These are phyloP conservation scores for Aspergillus cavernicola DNA, from an alignment of 495 filamentous ascomycete species.

Conservation along the genomic window DNA sequence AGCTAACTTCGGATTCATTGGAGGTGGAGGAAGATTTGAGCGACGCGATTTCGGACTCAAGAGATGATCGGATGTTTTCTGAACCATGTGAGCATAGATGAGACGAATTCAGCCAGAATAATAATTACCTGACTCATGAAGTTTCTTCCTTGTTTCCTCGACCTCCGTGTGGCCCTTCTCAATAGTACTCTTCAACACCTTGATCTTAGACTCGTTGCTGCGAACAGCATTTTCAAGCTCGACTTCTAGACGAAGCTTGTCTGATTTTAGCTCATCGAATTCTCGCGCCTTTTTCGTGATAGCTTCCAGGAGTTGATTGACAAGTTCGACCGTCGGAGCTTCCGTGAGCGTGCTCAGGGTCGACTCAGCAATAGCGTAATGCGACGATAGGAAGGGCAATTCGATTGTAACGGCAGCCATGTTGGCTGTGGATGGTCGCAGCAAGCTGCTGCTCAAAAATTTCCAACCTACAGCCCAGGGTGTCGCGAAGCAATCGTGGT, in stretches of 20 bases:
- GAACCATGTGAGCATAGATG: conserved; percentile 18
- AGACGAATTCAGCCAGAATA: background rate
- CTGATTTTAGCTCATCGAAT: conserved; percentile 69
- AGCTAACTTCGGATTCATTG: conserved; percentile 71
- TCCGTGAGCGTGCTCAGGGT: conserved; percentile 63
- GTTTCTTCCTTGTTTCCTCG: conserved; percentile 69
- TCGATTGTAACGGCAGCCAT: conserved; percentile 79
- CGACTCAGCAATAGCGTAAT: conserved; percentile 66
- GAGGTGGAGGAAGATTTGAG: conserved; percentile 72
- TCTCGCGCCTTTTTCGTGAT: conserved; percentile 75
- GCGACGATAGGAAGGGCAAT: conserved; percentile 68
- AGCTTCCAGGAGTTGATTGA: conserved; percentile 61
- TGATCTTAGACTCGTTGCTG: conserved; percentile 72
- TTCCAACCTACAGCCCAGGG: conserved; percentile 13
- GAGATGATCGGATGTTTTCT: conserved; percentile 60
- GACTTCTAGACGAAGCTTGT: conserved; percentile 83
- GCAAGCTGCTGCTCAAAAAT: conserved; percentile 14
- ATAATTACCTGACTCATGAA: conserved; percentile 72
- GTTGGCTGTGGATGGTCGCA: conserved; percentile 26
- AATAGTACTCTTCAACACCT: conserved; percentile 70
- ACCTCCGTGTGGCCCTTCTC: conserved; percentile 81
- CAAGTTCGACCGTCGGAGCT: conserved; percentile 72
- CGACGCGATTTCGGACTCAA: conserved; percentile 78
- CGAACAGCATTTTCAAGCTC: conserved; percentile 87
- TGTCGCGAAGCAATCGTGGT: conserved; percentile 11